Conservation (phyloP, 371 early-diverging fungal species). For the Dichotomocladium elegans region DNA sequence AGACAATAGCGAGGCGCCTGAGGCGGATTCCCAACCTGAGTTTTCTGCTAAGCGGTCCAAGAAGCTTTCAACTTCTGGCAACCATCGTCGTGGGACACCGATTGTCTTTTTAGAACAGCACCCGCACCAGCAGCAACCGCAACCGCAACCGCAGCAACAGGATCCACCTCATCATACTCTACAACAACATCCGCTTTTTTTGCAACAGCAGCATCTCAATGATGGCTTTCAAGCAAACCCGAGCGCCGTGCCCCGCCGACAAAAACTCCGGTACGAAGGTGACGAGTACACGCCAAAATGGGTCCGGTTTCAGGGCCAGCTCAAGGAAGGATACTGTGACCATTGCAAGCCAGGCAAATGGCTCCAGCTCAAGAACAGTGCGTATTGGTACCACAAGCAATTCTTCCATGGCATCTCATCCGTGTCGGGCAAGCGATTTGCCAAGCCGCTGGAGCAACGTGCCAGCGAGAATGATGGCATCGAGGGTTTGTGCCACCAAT, state of each 20-base stretch:
- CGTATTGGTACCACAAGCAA: slow-evolving; percentile 90
- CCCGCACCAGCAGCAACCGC: no score
- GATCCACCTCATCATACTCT: not conserved
- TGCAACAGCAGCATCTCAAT: no score
- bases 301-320: slow-evolving; percentile 77
- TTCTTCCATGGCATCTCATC: slow-evolving; percentile 82
- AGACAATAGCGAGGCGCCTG: no score
- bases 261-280: slow-evolving; percentile 64
- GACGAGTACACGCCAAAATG: slow-evolving; percentile 88
- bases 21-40: no score
- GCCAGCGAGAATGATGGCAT: slow-evolving; percentile 46
- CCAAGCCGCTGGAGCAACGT: slow-evolving; percentile 64
- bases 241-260: slow-evolving; percentile 46
- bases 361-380: slow-evolving; percentile 91
- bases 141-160: not conserved
- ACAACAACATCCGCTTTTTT: no score
- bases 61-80: no score
- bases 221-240: slow-evolving; percentile 18
- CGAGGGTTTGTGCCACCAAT: slow-evolving; percentile 82
- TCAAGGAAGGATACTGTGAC: slow-evolving; percentile 87
- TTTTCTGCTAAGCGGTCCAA: no score
- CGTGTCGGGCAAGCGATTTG: slow-evolving; percentile 70
- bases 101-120: no score
- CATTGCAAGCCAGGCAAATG: slow-evolving; percentile 83
- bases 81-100: no score